A percentile compares a stretch with the other conserved stretches of the same genome.
phyloP scores from a whole-genome alignment of 2,329 filamentous ascomycete species.

The Huntiella omanensis region DNA sequence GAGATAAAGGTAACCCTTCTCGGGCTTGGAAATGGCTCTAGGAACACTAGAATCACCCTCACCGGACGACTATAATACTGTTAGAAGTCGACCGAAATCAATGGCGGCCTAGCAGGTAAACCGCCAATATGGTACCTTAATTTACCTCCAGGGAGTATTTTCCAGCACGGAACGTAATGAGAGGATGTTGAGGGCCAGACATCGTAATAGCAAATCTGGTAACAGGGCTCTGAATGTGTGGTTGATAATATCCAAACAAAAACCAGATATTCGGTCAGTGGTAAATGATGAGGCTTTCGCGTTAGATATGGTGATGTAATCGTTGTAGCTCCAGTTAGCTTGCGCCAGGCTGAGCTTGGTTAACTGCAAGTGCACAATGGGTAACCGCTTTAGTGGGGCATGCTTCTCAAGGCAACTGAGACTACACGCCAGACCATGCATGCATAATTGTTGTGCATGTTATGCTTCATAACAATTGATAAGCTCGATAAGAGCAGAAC shows the following conservation, averaged over 20 bases:
- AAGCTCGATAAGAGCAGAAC: too few relatives aligned
- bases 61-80: too few relatives aligned
- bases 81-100: too few relatives aligned
- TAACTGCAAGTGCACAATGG: background rate
- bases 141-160: too few relatives aligned
- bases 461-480: too few relatives aligned
- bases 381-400: too few relatives aligned
- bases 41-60: too few relatives aligned
- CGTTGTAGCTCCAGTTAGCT: background rate
- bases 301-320: background rate
- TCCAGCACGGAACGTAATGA: slow-evolving; percentile 94
- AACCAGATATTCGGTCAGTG: background rate
- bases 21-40: slow-evolving; percentile 53
- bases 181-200: slow-evolving; percentile 43
- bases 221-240: background rate
- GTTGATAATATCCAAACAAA: background rate
- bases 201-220: slow-evolving; percentile 26
- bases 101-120: too few relatives aligned
- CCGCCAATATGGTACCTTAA: too few relatives aligned
- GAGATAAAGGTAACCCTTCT: slow-evolving; percentile 76
- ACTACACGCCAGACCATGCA: background rate
- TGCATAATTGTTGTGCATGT: too few relatives aligned
- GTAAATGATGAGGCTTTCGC: background rate
- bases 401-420: too few relatives aligned
- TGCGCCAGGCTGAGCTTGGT: too few relatives aligned